Evolutionary conservation across 2,329 filamentous ascomycete species (phyloP).

Genomic region (Aureobasidium sp.): DNA sequence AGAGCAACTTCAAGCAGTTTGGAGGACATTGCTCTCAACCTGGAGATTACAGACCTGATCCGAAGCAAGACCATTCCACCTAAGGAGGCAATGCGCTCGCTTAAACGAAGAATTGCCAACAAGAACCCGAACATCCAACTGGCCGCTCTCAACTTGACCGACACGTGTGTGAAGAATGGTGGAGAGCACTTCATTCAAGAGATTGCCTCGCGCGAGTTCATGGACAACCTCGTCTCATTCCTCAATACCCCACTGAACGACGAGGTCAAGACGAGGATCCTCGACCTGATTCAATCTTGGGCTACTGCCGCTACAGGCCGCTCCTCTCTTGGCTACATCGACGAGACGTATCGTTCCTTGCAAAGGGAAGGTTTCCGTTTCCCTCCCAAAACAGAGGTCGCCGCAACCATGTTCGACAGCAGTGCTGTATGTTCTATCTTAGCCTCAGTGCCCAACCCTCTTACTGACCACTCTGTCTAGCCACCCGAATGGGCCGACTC

Average conservation of each 20-base stretch:
- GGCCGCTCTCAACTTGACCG: conserved; percentile 88
- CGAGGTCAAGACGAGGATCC: conserved; percentile 80
- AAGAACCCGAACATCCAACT: conserved; percentile 97
- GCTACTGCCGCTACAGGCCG: conserved; percentile 80
- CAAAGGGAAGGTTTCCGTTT: conserved; percentile 84
- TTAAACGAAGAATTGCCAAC: conserved; percentile 90
- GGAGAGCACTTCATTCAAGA: conserved; percentile 90
- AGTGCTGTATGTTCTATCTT: conserved; percentile 61
- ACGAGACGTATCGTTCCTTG: conserved; percentile 74
- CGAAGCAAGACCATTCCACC: conserved; percentile 95
- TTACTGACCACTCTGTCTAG: conserved; percentile 35
- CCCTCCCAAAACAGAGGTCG: conserved; percentile 73
- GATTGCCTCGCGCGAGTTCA: conserved; percentile 94
- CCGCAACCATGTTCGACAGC: conserved; percentile 97
- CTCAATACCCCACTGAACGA: conserved; percentile 75
- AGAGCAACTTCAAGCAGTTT: conserved; percentile 90
- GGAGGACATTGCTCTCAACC: conserved; percentile 96
- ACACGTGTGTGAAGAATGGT: conserved; percentile 98
- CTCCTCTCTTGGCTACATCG: conserved; percentile 74
- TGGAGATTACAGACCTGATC: conserved; percentile 97
- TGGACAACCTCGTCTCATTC: conserved; percentile 91
- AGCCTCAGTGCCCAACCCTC: neutral
- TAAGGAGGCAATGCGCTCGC: conserved; percentile 93
- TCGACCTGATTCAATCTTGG: conserved; percentile 92
- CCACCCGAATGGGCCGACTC: conserved; percentile 97